These are phyloP conservation scores for Lentinula boryana DNA, from an alignment of 768 basidiomycete genomes.

Conservation along the genomic window DNA sequence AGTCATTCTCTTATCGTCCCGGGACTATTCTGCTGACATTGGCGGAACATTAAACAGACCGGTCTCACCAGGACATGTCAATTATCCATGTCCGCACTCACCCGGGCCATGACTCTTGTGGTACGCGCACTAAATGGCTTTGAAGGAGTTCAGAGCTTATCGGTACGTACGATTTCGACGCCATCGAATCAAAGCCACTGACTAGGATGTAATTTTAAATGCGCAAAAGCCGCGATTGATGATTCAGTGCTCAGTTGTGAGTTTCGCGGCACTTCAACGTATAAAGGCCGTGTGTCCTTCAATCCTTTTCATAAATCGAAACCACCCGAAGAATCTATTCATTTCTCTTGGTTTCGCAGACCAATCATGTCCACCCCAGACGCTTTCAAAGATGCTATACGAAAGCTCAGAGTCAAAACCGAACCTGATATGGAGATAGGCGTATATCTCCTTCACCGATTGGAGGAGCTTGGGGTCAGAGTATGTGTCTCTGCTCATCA, in stretches of 20 bases:
- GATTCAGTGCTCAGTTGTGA: too few relatives aligned
- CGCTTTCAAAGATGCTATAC: background rate
- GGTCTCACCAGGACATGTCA: background rate
- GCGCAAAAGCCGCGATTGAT: too few relatives aligned
- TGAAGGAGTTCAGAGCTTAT: too few relatives aligned
- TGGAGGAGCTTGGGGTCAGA: slow-evolving; percentile 61
- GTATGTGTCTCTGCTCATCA: slow-evolving; percentile 26
- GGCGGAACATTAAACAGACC: background rate
- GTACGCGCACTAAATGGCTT: too few relatives aligned
- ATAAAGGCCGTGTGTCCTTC: too few relatives aligned
- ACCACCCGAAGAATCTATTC: background rate
- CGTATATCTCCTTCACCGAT: slow-evolving; percentile 54
- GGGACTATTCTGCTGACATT: background rate
- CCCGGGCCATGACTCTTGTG: background rate
- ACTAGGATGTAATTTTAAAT: too few relatives aligned
- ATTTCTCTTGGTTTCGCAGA: background rate
- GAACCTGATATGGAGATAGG: slow-evolving; percentile 39
- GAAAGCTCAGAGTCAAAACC: background rate
- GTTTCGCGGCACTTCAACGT: too few relatives aligned
- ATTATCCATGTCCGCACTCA: background rate
- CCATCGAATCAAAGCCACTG: too few relatives aligned
- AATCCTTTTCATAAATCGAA: background rate
- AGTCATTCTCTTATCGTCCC: too few relatives aligned
- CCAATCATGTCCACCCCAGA: background rate
- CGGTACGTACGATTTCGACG: too few relatives aligned